Base-by-base conservation (phyloP, 139 green algal species). In the Volvox reticuliferus region DNA sequence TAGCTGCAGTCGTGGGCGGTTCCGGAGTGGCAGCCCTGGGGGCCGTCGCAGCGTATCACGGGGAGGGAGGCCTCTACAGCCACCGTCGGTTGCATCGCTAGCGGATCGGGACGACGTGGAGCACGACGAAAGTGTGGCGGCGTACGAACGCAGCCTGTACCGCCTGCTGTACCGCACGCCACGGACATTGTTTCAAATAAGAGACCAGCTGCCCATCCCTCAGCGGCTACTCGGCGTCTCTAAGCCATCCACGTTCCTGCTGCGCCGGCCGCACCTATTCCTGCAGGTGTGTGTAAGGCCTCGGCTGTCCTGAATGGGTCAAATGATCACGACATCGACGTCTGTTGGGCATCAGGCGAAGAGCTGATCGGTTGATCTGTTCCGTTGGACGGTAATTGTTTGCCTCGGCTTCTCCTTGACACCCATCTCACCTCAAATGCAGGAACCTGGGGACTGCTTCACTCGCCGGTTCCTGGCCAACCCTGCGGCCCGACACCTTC, bases 201-300 rank as follows among this genome's bases (percentile, higher is more conserved):
- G 87, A 2, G 37, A 86, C 33, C 76, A 18, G 17, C 32, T 91
- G 75, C 87, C 87, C 30, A 91, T 91, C 13, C 87, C 87, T 35
- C 19, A 50, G 61, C 16, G 0, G 76, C 76, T 91, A 75, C 76
- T 91, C 76, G 87, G 68, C n/a, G 16, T 35, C 6, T 68, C 62
- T 17, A 86, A 79, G 76, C 87, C 87, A 26, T 91, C 87, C 76
- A 91, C 87, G 16, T 91, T 86, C 62, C 76, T 91, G 61, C 87
- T 91, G 62, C 76, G 87, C 30, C 32, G 87, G 9, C 76, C 61
- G 32, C 87, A 91, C 24, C 87, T 91, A 1, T 91, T 86, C 24
- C 1, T 24, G 14, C 87, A 86, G 87, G 86, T 76, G 86, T n/a
- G 24, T 73, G 21, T 28, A 2, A 12, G 65, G 21, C 24, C 2